phyloP scores from a whole-genome alignment of 805 yeast genomes.

The Starmerella asiatica region DNA sequence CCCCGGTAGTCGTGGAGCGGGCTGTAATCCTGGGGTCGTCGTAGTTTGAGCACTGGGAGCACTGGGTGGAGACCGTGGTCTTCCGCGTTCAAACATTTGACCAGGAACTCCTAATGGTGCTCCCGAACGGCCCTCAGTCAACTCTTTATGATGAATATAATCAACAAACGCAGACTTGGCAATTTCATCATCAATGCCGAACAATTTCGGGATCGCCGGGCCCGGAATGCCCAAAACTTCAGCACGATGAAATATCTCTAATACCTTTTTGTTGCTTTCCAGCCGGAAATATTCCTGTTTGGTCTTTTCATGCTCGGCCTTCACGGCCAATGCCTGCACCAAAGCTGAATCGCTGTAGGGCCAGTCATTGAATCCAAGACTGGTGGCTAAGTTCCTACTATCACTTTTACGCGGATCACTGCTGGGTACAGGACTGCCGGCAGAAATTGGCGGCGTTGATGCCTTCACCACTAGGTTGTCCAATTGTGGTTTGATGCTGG shows the following conservation, averaged over 20 bases:
- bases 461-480: no score
- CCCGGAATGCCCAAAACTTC: conserved; percentile 50
- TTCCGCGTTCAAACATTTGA: no score
- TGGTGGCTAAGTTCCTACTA: conserved; percentile 11
- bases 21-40: no score
- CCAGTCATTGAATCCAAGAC: conserved; percentile 45
- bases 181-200: conserved; percentile 5
- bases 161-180: conserved; percentile 1
- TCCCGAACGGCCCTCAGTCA: no score
- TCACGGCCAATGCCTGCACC: conserved; percentile 43
- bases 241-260: conserved; percentile 52
- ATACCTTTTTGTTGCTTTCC: conserved; percentile 46
- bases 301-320: conserved; percentile 65
- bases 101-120: no score
- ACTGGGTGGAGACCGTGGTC: no score
- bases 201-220: conserved; percentile 34
- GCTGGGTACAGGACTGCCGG: background rate
- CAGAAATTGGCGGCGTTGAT: background rate
- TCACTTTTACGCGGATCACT: background rate
- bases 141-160: conserved; percentile 25
- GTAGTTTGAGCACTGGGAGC: no score
- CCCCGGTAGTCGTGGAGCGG: no score
- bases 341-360: conserved; percentile 46
- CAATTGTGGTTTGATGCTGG: no score
- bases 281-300: conserved; percentile 63